A percentile compares a stretch with the other conserved stretches of the same genome.
phyloP scores from a whole-genome alignment of 306 rosid species.

The Astragalus glycyphyllos region DNA sequence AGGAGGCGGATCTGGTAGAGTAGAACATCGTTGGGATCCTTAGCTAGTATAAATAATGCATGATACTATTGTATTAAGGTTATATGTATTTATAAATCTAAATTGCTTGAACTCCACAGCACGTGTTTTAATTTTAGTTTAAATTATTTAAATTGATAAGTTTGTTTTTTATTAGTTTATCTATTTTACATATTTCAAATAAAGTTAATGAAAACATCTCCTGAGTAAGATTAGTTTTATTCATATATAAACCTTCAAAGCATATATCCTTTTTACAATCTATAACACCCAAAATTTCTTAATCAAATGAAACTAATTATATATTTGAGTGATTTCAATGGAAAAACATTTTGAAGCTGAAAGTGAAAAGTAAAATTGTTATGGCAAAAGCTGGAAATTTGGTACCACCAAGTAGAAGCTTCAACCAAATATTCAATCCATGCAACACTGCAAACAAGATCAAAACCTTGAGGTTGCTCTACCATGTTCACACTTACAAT shows the following conservation, averaged over 20 bases:
- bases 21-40: too few relatives aligned
- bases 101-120: neutral
- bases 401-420: conserved; percentile 34
- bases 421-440: conserved; percentile 42
- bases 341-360: neutral
- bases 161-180: neutral
- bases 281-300: neutral
- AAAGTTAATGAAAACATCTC: neutral
- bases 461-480: conserved; percentile 34
- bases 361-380: conserved; percentile 5
- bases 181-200: conserved; percentile 1
- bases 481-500: conserved; percentile 40
- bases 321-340: neutral
- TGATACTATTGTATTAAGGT: too few relatives aligned
- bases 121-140: neutral
- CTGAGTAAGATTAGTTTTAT: neutral
- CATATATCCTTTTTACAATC: neutral
- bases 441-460: neutral
- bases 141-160: too few relatives aligned
- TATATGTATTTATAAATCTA: neutral
- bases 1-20: too few relatives aligned
- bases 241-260: neutral
- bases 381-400: conserved; percentile 53
- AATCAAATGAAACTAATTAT: neutral
- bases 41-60: too few relatives aligned